Percentiles rank a stretch among this genome's conserved stretches.
These are phyloP conservation scores for Maudiozyma turicensis DNA, from an alignment of 805 yeast species.

Conservation along the genomic window DNA sequence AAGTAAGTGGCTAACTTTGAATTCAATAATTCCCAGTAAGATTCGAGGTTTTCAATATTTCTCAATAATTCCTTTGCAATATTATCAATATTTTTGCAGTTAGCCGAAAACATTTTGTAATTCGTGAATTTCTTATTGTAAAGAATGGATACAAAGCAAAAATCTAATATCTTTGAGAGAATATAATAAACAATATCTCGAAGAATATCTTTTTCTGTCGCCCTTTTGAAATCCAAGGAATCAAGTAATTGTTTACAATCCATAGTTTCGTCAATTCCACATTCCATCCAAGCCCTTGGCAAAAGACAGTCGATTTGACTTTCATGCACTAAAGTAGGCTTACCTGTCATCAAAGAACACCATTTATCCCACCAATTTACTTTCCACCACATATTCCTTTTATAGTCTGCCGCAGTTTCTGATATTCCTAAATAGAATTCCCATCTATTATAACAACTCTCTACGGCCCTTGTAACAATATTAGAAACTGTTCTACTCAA, in stretches of 20 bases:
- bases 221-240: conserved; percentile 1
- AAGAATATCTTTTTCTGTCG: neutral
- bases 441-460: conserved; percentile 10
- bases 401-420: conserved; percentile 8
- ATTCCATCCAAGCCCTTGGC: conserved; percentile 8
- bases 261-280: conserved; percentile 11
- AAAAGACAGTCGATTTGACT: conserved; percentile 6
- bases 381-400: conserved; percentile 12
- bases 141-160: conserved; percentile 1
- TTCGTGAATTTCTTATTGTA: conserved; percentile 7
- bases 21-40: neutral
- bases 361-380: conserved; percentile 15
- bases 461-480: neutral
- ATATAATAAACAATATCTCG: conserved; percentile 4
- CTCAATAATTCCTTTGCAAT: neutral
- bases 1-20: neutral
- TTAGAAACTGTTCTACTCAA: neutral
- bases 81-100: neutral
- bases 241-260: conserved; percentile 3
- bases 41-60: neutral
- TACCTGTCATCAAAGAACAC: conserved; percentile 9
- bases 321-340: conserved; percentile 5
- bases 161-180: conserved; percentile 4
- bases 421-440: conserved; percentile 8
- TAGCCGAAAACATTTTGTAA: conserved; percentile 4